Evolutionary conservation across 2,329 filamentous ascomycete species (phyloP).

Genomic region (Neonectria faginata): DNA sequence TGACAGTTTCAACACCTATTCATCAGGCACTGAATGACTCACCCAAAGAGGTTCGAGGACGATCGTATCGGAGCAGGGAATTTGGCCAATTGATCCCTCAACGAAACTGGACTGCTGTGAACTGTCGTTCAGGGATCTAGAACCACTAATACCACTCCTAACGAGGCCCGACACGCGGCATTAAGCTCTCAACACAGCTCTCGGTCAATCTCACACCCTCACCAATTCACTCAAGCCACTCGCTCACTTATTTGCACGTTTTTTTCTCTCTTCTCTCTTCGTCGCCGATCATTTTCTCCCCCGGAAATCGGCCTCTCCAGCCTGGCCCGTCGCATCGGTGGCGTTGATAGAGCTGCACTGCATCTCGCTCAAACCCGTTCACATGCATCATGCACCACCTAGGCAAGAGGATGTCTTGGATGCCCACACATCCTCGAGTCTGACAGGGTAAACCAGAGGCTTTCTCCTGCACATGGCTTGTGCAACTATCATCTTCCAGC

Average conservation of each 20-base stretch:
- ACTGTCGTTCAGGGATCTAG: not conserved
- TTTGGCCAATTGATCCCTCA: constrained; percentile 4
- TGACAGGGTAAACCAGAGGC: not conserved
- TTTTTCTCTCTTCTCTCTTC: constrained; percentile 10
- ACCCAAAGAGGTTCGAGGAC: not conserved
- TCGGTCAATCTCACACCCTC: constrained; percentile 3
- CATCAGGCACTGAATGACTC: constrained; percentile 13
- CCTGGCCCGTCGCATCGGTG: constrained; percentile 22
- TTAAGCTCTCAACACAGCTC: not conserved
- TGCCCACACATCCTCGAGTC: constrained; percentile 5
- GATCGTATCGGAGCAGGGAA: constrained; percentile 10
- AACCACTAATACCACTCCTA: not conserved
- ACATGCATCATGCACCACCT: constrained; percentile 30
- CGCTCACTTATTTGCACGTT: not conserved
- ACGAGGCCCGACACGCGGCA: constrained; percentile 5
- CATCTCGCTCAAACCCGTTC: constrained; percentile 33
- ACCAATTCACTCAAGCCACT: constrained; percentile 5
- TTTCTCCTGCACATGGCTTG: constrained; percentile 19
- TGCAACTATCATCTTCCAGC: constrained; percentile 19
- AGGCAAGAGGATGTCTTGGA: constrained; percentile 1
- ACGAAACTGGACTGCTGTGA: not conserved
- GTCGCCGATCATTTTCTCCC: constrained; percentile 20
- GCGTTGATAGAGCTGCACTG: constrained; percentile 21
- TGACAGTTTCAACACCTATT: constrained; percentile 5
- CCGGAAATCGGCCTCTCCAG: constrained; percentile 16